phyloP scores from a whole-genome alignment of 192 early-diverging fungal species.

The Coemansia sp. region DNA sequence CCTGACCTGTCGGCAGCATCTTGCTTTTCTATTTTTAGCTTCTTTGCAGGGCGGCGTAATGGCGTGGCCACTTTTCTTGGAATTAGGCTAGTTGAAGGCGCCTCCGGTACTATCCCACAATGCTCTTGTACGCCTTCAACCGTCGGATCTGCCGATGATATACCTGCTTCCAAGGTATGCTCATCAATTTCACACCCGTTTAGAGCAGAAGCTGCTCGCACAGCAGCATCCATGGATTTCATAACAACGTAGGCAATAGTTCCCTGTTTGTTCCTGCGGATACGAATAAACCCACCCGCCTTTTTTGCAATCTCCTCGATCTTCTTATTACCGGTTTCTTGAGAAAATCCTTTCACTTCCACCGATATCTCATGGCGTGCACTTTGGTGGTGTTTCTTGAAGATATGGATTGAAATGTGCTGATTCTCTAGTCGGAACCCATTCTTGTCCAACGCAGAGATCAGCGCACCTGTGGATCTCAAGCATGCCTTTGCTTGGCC shows the following conservation, averaged over 20 bases:
- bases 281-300: slow-evolving; percentile 24
- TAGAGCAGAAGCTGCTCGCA: slow-evolving; percentile 11
- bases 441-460: slow-evolving; percentile 44
- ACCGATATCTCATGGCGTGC: slow-evolving; percentile 14
- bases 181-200: slow-evolving; percentile 27
- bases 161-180: slow-evolving; percentile 7
- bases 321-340: slow-evolving; percentile 37
- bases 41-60: slow-evolving; percentile 29
- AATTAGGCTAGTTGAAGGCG: slow-evolving; percentile 7
- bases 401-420: slow-evolving; percentile 38
- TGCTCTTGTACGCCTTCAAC: neutral
- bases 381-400: slow-evolving; percentile 13
- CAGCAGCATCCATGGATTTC: slow-evolving; percentile 24
- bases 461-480: slow-evolving; percentile 14
- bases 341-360: slow-evolving; percentile 37
- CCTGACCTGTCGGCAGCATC: neutral
- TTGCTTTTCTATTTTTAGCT: neutral
- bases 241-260: slow-evolving; percentile 31
- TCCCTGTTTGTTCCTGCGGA: slow-evolving; percentile 32
- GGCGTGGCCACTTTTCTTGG: slow-evolving; percentile 21
- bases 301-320: slow-evolving; percentile 31
- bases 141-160: neutral
- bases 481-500: slow-evolving; percentile 36
- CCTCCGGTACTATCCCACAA: neutral
- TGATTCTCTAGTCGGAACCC: slow-evolving; percentile 19